Evolutionary conservation across 208 protist genomes (phyloP).

Genomic region (Novymonas esmeraldas): DNA sequence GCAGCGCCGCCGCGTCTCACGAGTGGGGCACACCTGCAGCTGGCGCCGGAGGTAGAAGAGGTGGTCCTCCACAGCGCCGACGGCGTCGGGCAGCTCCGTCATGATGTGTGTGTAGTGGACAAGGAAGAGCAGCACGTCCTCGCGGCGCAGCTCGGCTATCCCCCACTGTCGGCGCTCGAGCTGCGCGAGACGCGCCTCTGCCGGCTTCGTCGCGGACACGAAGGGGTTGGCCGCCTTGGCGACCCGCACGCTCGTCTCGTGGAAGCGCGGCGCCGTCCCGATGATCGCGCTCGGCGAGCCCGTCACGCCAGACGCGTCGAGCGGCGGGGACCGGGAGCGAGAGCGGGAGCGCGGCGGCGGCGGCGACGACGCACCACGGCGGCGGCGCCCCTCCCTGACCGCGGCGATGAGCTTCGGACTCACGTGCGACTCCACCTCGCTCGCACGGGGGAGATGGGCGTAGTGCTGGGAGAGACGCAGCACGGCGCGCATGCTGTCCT

Average conservation of each 20-base stretch:
- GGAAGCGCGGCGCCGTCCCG: conserved; percentile 24
- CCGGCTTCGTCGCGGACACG: conserved; percentile 22
- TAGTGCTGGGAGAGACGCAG: conserved; percentile 64
- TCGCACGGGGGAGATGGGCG: conserved; percentile 5
- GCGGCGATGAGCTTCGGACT: conserved; percentile 1
- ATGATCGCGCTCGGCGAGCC: conserved; percentile 22
- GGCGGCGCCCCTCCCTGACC: background rate
- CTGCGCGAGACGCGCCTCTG: background rate
- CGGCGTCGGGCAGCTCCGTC: conserved; percentile 48
- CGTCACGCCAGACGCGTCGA: background rate
- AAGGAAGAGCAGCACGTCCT: conserved; percentile 62
- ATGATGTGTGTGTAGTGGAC: conserved; percentile 39
- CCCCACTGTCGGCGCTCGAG: conserved; percentile 33
- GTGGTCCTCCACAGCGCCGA: conserved; percentile 58
- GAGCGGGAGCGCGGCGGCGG: background rate
- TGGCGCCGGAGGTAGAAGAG: conserved; percentile 40
- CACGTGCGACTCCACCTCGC: background rate
- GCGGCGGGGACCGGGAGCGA: conserved; percentile 1
- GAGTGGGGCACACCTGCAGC: conserved; percentile 61
- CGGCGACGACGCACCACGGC: no score
- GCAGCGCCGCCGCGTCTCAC: conserved; percentile 43
- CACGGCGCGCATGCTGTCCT: conserved; percentile 59
- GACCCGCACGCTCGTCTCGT: background rate
- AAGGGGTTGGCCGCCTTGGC: conserved; percentile 54
- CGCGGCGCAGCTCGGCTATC: conserved; percentile 48